A percentile compares a stretch with the other conserved stretches of the same genome.
These are phyloP conservation scores for Neurospora sp. DNA, from an alignment of 495 filamentous ascomycete genomes.

Conservation along the genomic window DNA sequence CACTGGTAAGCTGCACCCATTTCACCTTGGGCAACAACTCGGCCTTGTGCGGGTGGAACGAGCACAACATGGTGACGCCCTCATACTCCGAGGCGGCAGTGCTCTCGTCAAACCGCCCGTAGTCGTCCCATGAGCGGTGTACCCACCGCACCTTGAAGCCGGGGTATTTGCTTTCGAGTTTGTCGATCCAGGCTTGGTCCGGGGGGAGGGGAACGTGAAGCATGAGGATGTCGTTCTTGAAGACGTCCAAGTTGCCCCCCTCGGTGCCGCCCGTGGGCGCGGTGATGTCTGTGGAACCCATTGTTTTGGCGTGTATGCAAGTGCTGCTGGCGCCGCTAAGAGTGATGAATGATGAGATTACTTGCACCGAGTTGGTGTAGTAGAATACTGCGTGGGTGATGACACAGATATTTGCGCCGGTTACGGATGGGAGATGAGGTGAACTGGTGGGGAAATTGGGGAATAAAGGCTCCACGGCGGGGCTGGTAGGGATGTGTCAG, in stretches of 20 bases:
- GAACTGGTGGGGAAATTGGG: neutral
- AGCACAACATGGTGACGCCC: conserved; percentile 19
- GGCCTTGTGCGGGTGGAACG: conserved; percentile 8
- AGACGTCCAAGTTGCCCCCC: neutral
- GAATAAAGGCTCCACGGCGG: neutral
- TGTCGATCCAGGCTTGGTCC: conserved; percentile 16
- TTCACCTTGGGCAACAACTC: conserved; percentile 19
- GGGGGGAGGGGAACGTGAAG: conserved; percentile 6
- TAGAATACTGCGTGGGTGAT: neutral
- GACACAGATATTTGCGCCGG: neutral
- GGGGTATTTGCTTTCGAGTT: conserved; percentile 13
- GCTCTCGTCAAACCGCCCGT: neutral
- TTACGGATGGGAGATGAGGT: neutral
- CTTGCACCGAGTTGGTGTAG: neutral
- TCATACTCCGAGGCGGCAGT: conserved; percentile 12
- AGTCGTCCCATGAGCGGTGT: neutral
- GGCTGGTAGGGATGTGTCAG: neutral
- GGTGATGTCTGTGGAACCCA: neutral
- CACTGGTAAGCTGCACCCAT: conserved; percentile 23
- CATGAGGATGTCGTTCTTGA: conserved; percentile 14
- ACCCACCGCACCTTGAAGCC: conserved; percentile 24
- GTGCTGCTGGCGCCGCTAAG: neutral
- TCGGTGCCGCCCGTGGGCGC: neutral
- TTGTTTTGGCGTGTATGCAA: neutral
- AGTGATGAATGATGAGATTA: neutral